A percentile compares a stretch with the other conserved stretches of the same genome.
These are phyloP conservation scores for Botrytis hyacinthi DNA, from an alignment of 2,329 filamentous ascomycete genomes.

Conservation along the genomic window DNA sequence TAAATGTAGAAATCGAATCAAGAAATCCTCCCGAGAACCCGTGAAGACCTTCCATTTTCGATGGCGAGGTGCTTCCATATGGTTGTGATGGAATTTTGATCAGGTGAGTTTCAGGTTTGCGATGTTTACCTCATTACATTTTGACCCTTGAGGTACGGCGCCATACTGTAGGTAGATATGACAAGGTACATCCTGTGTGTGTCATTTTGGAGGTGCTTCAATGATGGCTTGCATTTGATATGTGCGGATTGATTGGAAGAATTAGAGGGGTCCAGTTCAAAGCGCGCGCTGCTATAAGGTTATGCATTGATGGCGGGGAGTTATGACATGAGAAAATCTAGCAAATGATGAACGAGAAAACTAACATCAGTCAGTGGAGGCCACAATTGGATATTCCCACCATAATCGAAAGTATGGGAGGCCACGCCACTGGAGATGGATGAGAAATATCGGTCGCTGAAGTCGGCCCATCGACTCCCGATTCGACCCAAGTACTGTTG, in stretches of 20 bases:
- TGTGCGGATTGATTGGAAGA: not conserved
- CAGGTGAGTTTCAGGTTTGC: not conserved
- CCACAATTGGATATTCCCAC: not conserved
- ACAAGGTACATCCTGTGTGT: conserved; percentile 19
- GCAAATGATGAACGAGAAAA: not conserved
- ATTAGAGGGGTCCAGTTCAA: conserved; percentile 4
- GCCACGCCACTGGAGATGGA: not conserved
- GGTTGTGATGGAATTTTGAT: not conserved
- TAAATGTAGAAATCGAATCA: conserved; percentile 8
- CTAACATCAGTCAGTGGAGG: not conserved
- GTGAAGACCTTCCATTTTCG: not conserved
- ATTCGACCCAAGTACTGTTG: conserved; percentile 8
- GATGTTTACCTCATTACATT: not conserved
- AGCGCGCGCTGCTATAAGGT: conserved; percentile 19
- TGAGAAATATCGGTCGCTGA: not conserved
- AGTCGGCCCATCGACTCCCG: not conserved
- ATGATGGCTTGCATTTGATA: not conserved
- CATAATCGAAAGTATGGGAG: not conserved
- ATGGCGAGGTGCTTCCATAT: not conserved
- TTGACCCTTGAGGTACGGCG: not conserved
- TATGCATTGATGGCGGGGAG: conserved; percentile 15
- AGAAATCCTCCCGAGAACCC: not conserved
- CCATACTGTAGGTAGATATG: not conserved
- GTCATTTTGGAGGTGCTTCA: not conserved
- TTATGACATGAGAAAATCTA: not conserved